Evolutionary conservation across 202 grass and related monocot species (phyloP), one percentile per base, ranked within the genome.

Genomic region (Setaria viridis): DNA sequence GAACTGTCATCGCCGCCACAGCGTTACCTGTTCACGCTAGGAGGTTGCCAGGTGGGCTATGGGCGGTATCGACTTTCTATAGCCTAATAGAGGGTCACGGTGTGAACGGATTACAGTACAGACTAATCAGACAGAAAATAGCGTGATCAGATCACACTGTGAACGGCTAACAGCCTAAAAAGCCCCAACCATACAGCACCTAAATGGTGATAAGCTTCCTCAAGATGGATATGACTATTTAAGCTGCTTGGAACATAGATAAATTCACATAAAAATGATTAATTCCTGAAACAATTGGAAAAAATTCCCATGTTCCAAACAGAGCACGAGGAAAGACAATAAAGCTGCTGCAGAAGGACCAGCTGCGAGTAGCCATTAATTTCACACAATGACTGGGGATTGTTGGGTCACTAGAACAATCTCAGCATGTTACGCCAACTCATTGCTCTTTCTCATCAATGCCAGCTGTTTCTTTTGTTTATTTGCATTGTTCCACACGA

Each of bases 391-490:
- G 48, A 0, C 49, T 69, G 6, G 12, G 66, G 15, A 66, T 53
- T 59, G 7, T 21, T 59, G 7, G 48, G 65, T 66, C 56, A 80
- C 47, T n/a, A 53, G 15, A 72, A 69, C 39, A 88, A 57, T 65
- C 37, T 16, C 65, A 72, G 37, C 64, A 77, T 65, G 35, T 30
- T 46, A 54, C 70, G 76, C 33, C 21, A 80, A 62, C n/a, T 71
- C 75, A 55, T 34, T 30, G 34, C 14, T 48, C 30, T 12, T 78
- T 78, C 34, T 70, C 65, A 66, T 41, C 2, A 55, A 73, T 25
- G 29, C 7, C 20, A 47, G 20, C 20, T 67, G n/a, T 39, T 59
- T 79, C 46, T 19, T 83, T 65, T 65, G 73, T 64, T 72, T 72
- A 51, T 51, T 33, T 53, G 47, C 46, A 51, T 73, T 72, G 30